Base-by-base conservation (phyloP, 768 basidiomycete species). In the Boletus rubescentipes region DNA sequence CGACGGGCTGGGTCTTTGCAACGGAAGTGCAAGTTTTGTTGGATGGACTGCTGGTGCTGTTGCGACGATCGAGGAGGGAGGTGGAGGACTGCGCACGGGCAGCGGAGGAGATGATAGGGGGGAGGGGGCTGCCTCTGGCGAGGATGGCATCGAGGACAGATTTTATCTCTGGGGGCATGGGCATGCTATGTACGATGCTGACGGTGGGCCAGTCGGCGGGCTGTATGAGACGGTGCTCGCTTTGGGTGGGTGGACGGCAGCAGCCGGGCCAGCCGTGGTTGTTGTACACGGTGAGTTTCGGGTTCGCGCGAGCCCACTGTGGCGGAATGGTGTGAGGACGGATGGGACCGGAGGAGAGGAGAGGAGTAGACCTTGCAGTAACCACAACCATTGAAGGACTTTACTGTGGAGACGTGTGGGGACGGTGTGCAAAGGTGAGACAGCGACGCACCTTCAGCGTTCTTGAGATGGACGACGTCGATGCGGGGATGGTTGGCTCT, bases 191-290 rank as follows among this genome's bases (percentile, higher is more conserved):
- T 11, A 91, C 82, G 57, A 80, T 77, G 70, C 83, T 86, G 67
- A 93, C 89, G 30, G 88, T 81, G 60, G 78, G 83, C 91, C 91
- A 93, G 68, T 91, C 90, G 4, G 86, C 85, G 46, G 84, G 78
- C 20, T 79, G 82, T 52, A 93, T 85, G 59, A 79, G 67, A 58
- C 79, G 77, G 61, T 80, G 77, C 68, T 93, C 91, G 50, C 66
- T 73, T 16, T 75, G 61, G 29, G 71, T 72, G 2, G 91, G 91
- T 0, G 89, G 75, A n/a, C 89, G 84, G 76, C 91, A 93, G 75
- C 91, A 93, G 36, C 91, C 91, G 38, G 91, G 91, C 89, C 89
- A 93, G 20, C 91, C 91, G 32, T 80, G 81, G 62, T 92, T 93
- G 66, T 79, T 74, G 66, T 80, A 81, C 16, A 81, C 81, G 31